A percentile compares a stretch with the other conserved stretches of the same genome.
phyloP scores from a whole-genome alignment of 148 eudicot species.

The Persicaria maculosa region DNA sequence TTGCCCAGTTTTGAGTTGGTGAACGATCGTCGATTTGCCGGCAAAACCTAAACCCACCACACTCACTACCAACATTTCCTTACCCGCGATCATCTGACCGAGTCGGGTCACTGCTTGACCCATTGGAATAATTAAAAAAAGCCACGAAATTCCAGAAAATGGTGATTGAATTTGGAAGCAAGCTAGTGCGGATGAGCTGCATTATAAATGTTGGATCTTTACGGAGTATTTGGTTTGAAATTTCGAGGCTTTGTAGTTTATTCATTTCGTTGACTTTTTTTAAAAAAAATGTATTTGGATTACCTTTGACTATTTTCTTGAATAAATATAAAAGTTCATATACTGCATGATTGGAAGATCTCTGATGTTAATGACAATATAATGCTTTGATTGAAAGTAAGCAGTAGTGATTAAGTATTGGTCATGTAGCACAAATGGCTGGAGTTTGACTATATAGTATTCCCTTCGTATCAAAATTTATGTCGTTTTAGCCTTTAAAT shows the following conservation, averaged over 20 bases:
- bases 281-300: too few species aligned
- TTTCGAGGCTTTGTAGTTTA: background rate
- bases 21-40: conserved; percentile 55
- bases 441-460: background rate
- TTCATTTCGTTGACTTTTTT: conserved; percentile 4
- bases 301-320: background rate
- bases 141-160: background rate
- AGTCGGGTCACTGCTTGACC: background rate
- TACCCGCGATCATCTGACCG: background rate
- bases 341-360: background rate
- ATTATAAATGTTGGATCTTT: background rate
- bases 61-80: conserved; percentile 29
- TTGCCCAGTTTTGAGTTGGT: conserved; percentile 41
- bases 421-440: background rate
- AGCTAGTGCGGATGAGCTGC: conserved; percentile 1
- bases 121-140: background rate
- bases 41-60: conserved; percentile 56
- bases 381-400: background rate
- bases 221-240: background rate
- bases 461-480: too few species aligned
- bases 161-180: background rate
- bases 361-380: background rate
- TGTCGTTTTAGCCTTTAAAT: too few species aligned
- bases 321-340: background rate
- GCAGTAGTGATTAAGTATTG: background rate